Percentiles rank a stretch among this genome's conserved stretches.
These are phyloP conservation scores for Triticum dicoccoides DNA, from an alignment of 176 grass and related monocot species.

Conservation along the genomic window DNA sequence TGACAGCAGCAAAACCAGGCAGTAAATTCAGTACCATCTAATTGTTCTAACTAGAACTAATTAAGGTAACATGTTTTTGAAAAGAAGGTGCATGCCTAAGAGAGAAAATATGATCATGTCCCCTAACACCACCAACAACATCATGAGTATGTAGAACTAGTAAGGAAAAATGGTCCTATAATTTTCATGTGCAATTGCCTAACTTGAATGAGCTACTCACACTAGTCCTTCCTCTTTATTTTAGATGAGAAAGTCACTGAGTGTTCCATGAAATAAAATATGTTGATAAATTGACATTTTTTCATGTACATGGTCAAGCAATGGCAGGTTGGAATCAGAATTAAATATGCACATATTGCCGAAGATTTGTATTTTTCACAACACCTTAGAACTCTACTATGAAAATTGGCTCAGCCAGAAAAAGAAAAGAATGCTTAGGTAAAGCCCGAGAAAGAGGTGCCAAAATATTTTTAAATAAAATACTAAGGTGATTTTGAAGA, in stretches of 20 bases:
- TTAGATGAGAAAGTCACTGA: not conserved
- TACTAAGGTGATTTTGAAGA: too few species aligned
- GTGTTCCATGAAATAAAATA: not conserved
- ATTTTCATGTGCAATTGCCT: not conserved
- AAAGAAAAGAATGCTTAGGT: too few species aligned
- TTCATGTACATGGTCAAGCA: not conserved
- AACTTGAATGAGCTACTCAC: not conserved
- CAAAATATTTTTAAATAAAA: too few species aligned
- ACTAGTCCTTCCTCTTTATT: not conserved
- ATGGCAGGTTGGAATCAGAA: not conserved
- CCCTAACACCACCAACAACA: not conserved
- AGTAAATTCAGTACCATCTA: not conserved
- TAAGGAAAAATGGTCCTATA: not conserved
- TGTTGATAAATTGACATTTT: not conserved
- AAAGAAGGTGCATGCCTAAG: not conserved
- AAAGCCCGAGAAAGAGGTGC: too few species aligned
- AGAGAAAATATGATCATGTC: not conserved
- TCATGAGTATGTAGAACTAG: not conserved
- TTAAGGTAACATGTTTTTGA: not conserved
- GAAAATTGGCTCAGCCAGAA: too few species aligned
- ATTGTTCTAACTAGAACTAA: not conserved
- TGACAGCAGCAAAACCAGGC: not conserved
- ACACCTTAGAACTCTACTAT: too few species aligned
- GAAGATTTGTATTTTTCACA: not conserved
- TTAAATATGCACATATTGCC: not conserved